phyloP scores from a whole-genome alignment of 176 grass and related monocot genomes.

The Lolium multiflorum region DNA sequence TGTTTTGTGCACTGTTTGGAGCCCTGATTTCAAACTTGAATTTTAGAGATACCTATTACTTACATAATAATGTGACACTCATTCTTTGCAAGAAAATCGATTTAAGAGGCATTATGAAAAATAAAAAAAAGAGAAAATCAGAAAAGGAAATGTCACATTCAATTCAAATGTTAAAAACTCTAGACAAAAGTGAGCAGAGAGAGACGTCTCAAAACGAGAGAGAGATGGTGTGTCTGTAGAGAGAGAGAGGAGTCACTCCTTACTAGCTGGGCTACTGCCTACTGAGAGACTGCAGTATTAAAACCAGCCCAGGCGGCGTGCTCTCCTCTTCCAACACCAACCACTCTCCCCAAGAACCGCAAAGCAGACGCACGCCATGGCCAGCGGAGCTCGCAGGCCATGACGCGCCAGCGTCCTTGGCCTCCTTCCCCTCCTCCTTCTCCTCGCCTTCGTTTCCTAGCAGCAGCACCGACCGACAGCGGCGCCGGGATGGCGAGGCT shows the following conservation, averaged over 20 bases:
- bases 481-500: slow-evolving; percentile 60
- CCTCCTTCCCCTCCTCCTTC: background rate
- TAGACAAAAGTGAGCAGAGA: background rate
- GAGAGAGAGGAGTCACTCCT: background rate
- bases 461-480: background rate
- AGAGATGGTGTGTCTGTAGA: too few species aligned
- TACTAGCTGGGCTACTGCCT: background rate
- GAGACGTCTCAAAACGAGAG: background rate
- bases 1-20: background rate
- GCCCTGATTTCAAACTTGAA: background rate
- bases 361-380: slow-evolving; percentile 35
- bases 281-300: background rate
- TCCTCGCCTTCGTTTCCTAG: background rate
- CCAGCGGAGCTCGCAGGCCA: slow-evolving; percentile 26
- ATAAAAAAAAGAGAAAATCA: too few species aligned
- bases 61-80: background rate
- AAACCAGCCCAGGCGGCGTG: slow-evolving; percentile 15
- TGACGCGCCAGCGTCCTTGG: slow-evolving; percentile 39
- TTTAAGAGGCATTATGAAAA: background rate
- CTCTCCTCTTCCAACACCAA: background rate
- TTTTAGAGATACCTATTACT: background rate
- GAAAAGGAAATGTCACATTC: background rate
- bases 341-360: slow-evolving; percentile 17
- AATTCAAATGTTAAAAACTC: background rate
- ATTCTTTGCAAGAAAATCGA: background rate